Evolutionary conservation across 1,284 basidiomycete genomes (phyloP).

Genomic region (Testicularia cyperi): DNA sequence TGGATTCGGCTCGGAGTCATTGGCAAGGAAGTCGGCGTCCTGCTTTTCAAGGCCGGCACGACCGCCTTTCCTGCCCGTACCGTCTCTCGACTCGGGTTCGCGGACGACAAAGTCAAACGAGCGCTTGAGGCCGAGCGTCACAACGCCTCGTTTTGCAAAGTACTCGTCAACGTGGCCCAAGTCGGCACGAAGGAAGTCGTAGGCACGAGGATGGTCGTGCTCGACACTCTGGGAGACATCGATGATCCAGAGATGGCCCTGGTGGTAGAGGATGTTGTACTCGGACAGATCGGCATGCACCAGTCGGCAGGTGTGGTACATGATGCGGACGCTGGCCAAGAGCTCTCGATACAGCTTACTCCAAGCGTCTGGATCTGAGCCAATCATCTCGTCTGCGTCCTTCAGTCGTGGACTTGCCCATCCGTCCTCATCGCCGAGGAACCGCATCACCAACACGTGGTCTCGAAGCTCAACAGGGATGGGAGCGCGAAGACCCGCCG

Average conservation of each 20-base stretch:
- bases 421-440: slow-evolving; percentile 68
- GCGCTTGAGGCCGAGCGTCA: slow-evolving; percentile 75
- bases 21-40: slow-evolving; percentile 18
- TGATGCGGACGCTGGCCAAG: slow-evolving; percentile 74
- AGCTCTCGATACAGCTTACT: slow-evolving; percentile 74
- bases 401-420: slow-evolving; percentile 54
- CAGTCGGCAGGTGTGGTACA: slow-evolving; percentile 87
- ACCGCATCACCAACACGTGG: slow-evolving; percentile 95
- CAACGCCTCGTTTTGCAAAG: slow-evolving; percentile 72
- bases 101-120: slow-evolving; percentile 70
- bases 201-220: slow-evolving; percentile 86
- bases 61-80: slow-evolving; percentile 25
- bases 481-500: slow-evolving; percentile 82
- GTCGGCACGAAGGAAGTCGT: slow-evolving; percentile 88
- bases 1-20: slow-evolving; percentile 15
- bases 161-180: slow-evolving; percentile 91
- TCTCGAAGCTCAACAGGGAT: slow-evolving; percentile 89
- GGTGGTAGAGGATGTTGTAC: slow-evolving; percentile 86
- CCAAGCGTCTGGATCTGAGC: slow-evolving; percentile 17
- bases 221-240: slow-evolving; percentile 99
- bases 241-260: slow-evolving; percentile 81
- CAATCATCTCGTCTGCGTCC: slow-evolving; percentile 53
- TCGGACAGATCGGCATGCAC: slow-evolving; percentile 98
- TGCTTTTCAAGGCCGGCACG: slow-evolving; percentile 46
- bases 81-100: slow-evolving; percentile 8